A percentile compares a stretch with the other conserved stretches of the same genome.
These are phyloP conservation scores for Heterobasidion irregulare DNA, from an alignment of 1,284 basidiomycete genomes.

Conservation along the genomic window DNA sequence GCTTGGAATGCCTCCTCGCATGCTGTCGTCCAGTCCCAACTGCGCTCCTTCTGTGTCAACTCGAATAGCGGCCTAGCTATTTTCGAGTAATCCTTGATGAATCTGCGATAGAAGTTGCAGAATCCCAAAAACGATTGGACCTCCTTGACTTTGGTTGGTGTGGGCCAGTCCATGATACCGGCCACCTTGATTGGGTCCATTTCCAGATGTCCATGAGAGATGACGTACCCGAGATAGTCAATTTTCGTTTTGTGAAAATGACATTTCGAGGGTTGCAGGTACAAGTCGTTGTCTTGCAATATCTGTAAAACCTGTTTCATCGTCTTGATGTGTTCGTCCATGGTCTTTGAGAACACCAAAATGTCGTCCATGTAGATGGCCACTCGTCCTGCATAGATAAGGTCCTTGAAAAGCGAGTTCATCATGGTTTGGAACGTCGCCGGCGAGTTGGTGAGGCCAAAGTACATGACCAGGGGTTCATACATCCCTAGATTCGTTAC, in stretches of 20 bases:
- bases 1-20: no score
- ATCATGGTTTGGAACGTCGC: constrained; percentile 15
- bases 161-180: no score
- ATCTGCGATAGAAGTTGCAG: no score
- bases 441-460: constrained; percentile 20
- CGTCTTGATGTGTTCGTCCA: constrained; percentile 11
- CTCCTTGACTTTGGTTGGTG: no score
- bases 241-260: constrained; percentile 20
- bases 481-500: constrained; percentile 17
- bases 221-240: constrained; percentile 30
- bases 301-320: constrained; percentile 21
- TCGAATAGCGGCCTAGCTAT: no score
- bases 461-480: constrained; percentile 20
- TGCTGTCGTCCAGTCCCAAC: no score
- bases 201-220: constrained; percentile 15
- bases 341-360: constrained; percentile 13
- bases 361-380: constrained; percentile 22
- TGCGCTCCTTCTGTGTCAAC: no score
- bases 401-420: constrained; percentile 17
- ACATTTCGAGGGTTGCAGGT: constrained; percentile 31
- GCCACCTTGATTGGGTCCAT: constrained; percentile 32
- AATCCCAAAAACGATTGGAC: no score
- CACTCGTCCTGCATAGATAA: constrained; percentile 11
- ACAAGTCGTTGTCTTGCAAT: constrained; percentile 21
- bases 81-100: no score